Conservation (phyloP, 495 filamentous ascomycete species). For the Hyaloscypha variabilis region DNA sequence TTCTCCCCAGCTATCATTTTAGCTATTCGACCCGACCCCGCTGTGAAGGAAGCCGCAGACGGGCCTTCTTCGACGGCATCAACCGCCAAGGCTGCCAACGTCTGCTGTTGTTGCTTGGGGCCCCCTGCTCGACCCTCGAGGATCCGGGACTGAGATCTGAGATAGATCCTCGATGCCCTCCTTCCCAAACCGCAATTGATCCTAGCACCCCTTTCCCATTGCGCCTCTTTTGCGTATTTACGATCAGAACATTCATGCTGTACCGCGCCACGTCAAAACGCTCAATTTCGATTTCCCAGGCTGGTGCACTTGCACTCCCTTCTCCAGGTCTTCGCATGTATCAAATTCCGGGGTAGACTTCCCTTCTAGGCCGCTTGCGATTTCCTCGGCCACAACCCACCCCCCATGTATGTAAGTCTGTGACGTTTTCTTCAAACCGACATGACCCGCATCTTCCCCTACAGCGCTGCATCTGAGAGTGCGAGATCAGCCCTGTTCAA, state of each 20-base stretch:
- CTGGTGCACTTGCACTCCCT: neutral
- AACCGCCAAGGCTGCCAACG: neutral
- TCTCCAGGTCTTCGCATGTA: conserved; percentile 12
- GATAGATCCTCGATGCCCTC: neutral
- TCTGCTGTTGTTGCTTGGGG: too few species aligned
- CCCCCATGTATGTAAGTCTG: neutral
- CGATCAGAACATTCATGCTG: too few species aligned
- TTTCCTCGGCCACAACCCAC: neutral
- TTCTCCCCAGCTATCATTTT: neutral
- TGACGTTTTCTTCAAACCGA: conserved; percentile 5
- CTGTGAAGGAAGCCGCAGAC: neutral
- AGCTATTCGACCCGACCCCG: neutral
- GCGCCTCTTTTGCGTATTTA: too few species aligned
- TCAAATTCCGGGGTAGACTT: conserved; percentile 29
- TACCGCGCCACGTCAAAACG: too few species aligned
- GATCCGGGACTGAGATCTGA: neutral
- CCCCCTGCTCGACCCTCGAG: neutral
- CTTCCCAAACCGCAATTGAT: neutral
- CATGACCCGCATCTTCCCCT: conserved; percentile 5
- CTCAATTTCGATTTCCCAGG: neutral
- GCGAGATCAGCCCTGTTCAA: neutral
- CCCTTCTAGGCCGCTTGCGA: conserved; percentile 10
- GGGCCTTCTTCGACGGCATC: neutral
- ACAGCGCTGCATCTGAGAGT: neutral
- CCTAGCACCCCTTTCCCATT: neutral